Base-by-base conservation (phyloP, 768 basidiomycete species). In the Mycena indigotica region DNA sequence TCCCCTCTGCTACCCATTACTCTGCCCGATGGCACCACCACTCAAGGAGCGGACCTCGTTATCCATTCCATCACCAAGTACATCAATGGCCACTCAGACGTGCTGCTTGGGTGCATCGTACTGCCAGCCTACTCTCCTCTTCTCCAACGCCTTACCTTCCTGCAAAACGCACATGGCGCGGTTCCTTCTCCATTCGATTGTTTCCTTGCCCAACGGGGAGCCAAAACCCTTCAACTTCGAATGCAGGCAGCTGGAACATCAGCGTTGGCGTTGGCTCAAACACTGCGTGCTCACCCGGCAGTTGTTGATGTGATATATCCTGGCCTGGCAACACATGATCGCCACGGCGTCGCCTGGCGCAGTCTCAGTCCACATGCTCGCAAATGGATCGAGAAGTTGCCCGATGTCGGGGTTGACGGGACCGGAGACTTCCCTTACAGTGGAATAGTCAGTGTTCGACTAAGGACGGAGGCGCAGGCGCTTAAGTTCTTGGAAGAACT, bases 81-180 rank as follows among this genome's bases (percentile, higher is more conserved):
- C 76, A 78, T 96, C 67, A 92, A 93, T 68, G 96, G 96, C 0
- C 95, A 97, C 74, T 90, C 90, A 0, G 95, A 98, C 69, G 91
- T 96, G 69, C 79, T 97, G 66, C 91, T 95, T 83, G 95, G 95
- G 40, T 86, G 87, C 0, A 72, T 89, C 53, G 85, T 95, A 63
- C 80, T 95, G 5, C 86, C 90, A 0, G 77, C 79, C 52, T 82
- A 84, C 54, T 59, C 74, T 3, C 69, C 72, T 0, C 73, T 91
- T 53, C 69, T 74, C 1, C 68, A 81, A 5, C 81, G 78, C 52
- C 79, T 98, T 21, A 83, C 88, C 0, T 98, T 95, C 82, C 80
- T 97, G 1, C 95, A 97, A 65, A 95, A 95, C 66, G 89, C 93
- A 0, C 85, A 85, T 61, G 93, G 93, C 5, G 90, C 91, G 8